phyloP scores from a whole-genome alignment of 148 eudicot species.

The Camellia sinensis region DNA sequence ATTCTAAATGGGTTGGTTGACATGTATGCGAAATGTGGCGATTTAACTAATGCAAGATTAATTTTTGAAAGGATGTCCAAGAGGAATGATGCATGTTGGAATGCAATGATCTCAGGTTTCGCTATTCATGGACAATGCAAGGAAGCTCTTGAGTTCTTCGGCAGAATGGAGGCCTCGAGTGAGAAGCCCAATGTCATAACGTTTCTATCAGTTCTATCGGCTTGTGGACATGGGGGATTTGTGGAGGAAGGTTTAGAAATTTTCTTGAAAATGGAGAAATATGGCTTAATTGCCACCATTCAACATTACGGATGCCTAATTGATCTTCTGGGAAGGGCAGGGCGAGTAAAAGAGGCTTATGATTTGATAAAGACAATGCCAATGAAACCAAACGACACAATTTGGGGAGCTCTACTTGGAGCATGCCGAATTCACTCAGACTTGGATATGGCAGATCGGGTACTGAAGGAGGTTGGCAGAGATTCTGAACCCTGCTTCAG shows the following conservation, averaged over 20 bases:
- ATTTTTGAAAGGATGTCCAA: conserved; percentile 42
- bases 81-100: conserved; percentile 51
- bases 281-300: conserved; percentile 37
- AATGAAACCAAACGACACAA: conserved; percentile 46
- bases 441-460: conserved; percentile 31
- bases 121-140: conserved; percentile 53
- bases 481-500: conserved; percentile 11
- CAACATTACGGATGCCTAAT: conserved; percentile 69
- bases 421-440: conserved; percentile 54
- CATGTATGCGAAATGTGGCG: conserved; percentile 83
- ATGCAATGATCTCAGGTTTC: conserved; percentile 58
- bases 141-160: conserved; percentile 50
- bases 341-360: conserved; percentile 56
- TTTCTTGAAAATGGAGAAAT: conserved; percentile 52
- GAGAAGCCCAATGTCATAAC: conserved; percentile 49
- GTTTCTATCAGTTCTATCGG: conserved; percentile 59
- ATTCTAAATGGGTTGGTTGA: conserved; percentile 62
- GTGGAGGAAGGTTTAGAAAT: conserved; percentile 51
- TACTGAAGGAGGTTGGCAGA: conserved; percentile 33
- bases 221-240: conserved; percentile 66
- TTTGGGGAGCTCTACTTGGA: conserved; percentile 69
- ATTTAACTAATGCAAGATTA: conserved; percentile 45
- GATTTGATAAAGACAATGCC: conserved; percentile 51
- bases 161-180: conserved; percentile 43
- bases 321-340: conserved; percentile 66